phyloP scores from a whole-genome alignment of 176 grass and related monocot genomes.

The Cenchrus purpureus region DNA sequence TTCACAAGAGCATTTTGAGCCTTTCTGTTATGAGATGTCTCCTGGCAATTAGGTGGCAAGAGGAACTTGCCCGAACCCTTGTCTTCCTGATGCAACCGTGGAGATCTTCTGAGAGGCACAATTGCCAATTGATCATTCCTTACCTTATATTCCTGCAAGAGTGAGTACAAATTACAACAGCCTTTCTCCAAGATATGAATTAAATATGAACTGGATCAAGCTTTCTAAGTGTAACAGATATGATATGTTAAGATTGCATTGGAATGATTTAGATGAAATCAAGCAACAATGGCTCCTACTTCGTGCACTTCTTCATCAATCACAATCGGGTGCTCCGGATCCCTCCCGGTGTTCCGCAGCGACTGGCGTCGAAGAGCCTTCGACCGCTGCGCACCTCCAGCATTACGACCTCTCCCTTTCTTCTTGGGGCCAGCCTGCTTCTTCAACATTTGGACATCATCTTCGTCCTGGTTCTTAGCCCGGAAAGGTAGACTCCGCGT shows the following conservation, averaged over 20 bases:
- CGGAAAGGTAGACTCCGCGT: neutral
- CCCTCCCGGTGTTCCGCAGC: neutral
- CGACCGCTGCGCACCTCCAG: neutral
- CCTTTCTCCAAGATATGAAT: constrained; percentile 2
- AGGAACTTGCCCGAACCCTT: neutral
- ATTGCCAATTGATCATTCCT: constrained; percentile 3
- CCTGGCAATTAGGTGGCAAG: neutral
- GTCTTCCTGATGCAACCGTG: constrained; percentile 7
- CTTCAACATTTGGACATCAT: constrained; percentile 22
- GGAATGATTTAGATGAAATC: constrained; percentile 14
- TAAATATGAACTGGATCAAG: constrained; percentile 1
- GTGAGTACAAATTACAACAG: constrained; percentile 23
- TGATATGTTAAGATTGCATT: neutral
- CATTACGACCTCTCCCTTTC: neutral
- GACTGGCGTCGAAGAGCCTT: neutral
- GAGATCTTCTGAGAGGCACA: constrained; percentile 35
- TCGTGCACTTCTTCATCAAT: constrained; percentile 11
- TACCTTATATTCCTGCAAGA: constrained; percentile 36
- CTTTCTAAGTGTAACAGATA: neutral
- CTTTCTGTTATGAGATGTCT: neutral
- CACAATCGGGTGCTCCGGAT: constrained; percentile 2
- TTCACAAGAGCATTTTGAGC: constrained; percentile 15
- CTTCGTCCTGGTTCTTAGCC: constrained; percentile 3
- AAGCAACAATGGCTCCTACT: constrained; percentile 27
- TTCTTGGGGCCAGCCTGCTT: neutral